These are phyloP conservation scores for Entomophthora muscae DNA, from an alignment of 371 early-diverging fungal genomes.

Conservation along the genomic window DNA sequence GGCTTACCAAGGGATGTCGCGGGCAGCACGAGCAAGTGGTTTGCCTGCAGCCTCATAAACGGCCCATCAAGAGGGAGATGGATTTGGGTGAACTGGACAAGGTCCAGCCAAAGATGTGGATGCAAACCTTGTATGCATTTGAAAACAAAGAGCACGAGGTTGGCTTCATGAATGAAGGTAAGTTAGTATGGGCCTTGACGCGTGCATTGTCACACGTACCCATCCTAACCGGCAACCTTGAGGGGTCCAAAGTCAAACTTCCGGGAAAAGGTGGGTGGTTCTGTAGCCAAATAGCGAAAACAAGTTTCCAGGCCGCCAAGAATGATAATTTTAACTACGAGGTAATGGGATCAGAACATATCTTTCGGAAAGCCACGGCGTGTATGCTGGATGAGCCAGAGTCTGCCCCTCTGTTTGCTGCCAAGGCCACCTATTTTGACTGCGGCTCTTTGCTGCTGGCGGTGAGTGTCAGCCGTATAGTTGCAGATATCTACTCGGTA, in stretches of 20 bases:
- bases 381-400: background rate
- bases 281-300: background rate
- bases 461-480: background rate
- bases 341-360: background rate
- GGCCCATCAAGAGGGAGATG: background rate
- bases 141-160: background rate
- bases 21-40: background rate
- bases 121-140: background rate
- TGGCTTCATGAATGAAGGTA: background rate
- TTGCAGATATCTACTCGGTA: background rate
- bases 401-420: background rate
- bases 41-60: background rate
- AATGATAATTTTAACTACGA: background rate
- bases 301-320: background rate
- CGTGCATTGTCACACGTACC: background rate
- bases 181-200: background rate
- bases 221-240: background rate
- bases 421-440: background rate
- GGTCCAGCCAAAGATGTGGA: background rate
- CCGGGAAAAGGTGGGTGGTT: background rate
- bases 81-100: background rate
- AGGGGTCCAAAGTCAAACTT: background rate
- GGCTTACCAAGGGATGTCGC: background rate
- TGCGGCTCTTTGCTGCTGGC: background rate
- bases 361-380: background rate